Conservation (phyloP, 78 protist genomes). For the Anaeramoeba ignava region DNA sequence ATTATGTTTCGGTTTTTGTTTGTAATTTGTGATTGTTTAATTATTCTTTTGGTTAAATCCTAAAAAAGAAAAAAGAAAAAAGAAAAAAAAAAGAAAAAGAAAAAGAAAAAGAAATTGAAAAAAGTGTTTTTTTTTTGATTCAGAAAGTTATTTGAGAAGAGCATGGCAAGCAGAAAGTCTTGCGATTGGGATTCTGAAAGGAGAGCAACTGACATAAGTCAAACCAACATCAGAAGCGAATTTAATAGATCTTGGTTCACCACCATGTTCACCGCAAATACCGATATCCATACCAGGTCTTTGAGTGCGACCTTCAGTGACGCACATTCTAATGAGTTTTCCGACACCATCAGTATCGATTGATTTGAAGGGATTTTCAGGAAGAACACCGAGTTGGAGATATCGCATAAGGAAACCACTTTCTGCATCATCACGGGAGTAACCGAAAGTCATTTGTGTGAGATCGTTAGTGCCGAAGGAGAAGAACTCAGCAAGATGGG, state of each 20-base stretch:
- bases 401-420: constrained; percentile 38
- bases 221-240: constrained; percentile 46
- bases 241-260: constrained; percentile 27
- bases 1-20: too few relatives aligned
- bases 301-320: constrained; percentile 25
- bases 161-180: constrained; percentile 61
- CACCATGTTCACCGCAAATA: constrained; percentile 64
- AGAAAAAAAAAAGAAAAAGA: too few relatives aligned
- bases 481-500: constrained; percentile 40
- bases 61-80: too few relatives aligned
- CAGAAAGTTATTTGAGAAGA: constrained; percentile 35
- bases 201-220: constrained; percentile 51
- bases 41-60: too few relatives aligned
- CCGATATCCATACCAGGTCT: constrained; percentile 26
- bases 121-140: too few relatives aligned
- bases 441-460: constrained; percentile 60
- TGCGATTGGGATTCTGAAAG: constrained; percentile 60
- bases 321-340: constrained; percentile 34
- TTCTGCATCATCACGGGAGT: constrained; percentile 62
- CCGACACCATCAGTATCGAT: constrained; percentile 64
- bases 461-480: constrained; percentile 74
- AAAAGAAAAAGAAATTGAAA: too few relatives aligned
- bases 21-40: too few relatives aligned
- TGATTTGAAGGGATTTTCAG: constrained; percentile 46
- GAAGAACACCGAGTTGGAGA: constrained; percentile 27